These are phyloP conservation scores for Cladosporium sp. DNA, from an alignment of 2,329 filamentous ascomycete species.

Conservation along the genomic window DNA sequence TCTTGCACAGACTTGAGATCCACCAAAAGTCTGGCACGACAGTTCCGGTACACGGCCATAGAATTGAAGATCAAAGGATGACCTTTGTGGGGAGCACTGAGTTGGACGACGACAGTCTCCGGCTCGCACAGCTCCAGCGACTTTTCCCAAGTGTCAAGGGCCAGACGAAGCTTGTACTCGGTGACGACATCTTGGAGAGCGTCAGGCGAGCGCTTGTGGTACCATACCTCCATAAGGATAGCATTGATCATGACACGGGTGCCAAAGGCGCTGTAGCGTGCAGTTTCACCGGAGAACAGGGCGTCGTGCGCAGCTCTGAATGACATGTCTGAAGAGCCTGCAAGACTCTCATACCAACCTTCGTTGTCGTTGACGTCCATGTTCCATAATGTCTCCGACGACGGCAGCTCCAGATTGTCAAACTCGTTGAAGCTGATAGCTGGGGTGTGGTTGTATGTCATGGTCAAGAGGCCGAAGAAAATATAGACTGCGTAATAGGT, in stretches of 20 bases:
- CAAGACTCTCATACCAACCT: slow-evolving; percentile 77
- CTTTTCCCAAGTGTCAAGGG: slow-evolving; percentile 98
- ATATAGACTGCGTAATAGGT: slow-evolving; percentile 99
- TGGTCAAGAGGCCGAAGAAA: slow-evolving; percentile 90
- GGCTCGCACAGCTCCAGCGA: slow-evolving; percentile 91
- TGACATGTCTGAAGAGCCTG: slow-evolving; percentile 68
- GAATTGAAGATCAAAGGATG: slow-evolving; percentile 98
- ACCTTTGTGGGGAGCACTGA: slow-evolving; percentile 92
- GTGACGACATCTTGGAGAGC: slow-evolving; percentile 95
- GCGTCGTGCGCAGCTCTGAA: slow-evolving; percentile 94
- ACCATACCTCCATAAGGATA: slow-evolving; percentile 97
- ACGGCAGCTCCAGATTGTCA: slow-evolving; percentile 85
- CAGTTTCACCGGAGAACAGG: slow-evolving; percentile 86
- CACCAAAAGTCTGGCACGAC: slow-evolving; percentile 84
- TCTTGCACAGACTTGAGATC: slow-evolving; percentile 96
- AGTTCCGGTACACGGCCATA: slow-evolving; percentile 94
- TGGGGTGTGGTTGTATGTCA: slow-evolving; percentile 97
- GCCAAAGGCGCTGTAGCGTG: slow-evolving; percentile 93
- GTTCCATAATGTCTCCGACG: slow-evolving; percentile 93
- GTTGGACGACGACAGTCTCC: slow-evolving; percentile 79
- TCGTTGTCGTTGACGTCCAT: slow-evolving; percentile 72
- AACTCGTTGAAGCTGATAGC: slow-evolving; percentile 99
- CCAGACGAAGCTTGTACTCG: slow-evolving; percentile 94
- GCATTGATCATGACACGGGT: slow-evolving; percentile 99
- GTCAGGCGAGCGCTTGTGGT: slow-evolving; percentile 97